phyloP scores from a whole-genome alignment of 768 basidiomycete genomes.

The Lactifluus volemus region DNA sequence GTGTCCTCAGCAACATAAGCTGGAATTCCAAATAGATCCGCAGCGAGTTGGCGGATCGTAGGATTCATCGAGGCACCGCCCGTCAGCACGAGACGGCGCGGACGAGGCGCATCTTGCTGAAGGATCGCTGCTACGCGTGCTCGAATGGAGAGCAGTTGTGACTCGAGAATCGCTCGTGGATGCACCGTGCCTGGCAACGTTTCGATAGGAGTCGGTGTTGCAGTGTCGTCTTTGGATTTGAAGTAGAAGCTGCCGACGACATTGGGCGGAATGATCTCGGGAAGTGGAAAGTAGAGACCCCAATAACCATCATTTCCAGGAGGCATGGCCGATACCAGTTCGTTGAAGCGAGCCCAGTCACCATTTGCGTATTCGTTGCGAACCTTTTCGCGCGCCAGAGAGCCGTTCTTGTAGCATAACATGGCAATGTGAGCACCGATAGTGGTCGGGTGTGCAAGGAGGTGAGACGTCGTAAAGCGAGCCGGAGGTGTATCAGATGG shows the following conservation, averaged over 20 bases:
- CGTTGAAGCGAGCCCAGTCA: constrained; percentile 65
- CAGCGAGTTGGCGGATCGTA: constrained; percentile 63
- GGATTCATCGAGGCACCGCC: constrained; percentile 73
- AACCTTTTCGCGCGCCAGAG: constrained; percentile 70
- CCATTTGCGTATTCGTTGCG: constrained; percentile 52
- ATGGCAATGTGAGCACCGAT: constrained; percentile 68
- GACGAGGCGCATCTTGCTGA: constrained; percentile 41
- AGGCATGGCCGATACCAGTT: constrained; percentile 44
- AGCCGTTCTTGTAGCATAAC: constrained; percentile 89
- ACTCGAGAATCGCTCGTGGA: constrained; percentile 73
- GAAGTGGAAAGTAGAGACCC: constrained; percentile 76
- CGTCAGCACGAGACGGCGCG: constrained; percentile 64
- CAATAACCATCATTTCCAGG: constrained; percentile 51
- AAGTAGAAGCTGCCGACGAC: constrained; percentile 69
- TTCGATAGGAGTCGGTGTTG: constrained; percentile 17
- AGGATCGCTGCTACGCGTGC: constrained; percentile 63
- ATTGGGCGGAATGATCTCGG: constrained; percentile 80
- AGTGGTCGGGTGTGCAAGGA: constrained; percentile 61
- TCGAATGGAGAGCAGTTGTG: constrained; percentile 75
- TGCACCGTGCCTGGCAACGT: constrained; percentile 41
- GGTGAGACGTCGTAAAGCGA: constrained; percentile 66
- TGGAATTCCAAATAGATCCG: constrained; percentile 71
- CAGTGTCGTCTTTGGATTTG: constrained; percentile 26
- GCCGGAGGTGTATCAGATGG: constrained; percentile 54
- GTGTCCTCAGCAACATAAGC: constrained; percentile 49